phyloP scores from a whole-genome alignment of 2,329 filamentous ascomycete species.

The Trichoderma pleuroti region DNA sequence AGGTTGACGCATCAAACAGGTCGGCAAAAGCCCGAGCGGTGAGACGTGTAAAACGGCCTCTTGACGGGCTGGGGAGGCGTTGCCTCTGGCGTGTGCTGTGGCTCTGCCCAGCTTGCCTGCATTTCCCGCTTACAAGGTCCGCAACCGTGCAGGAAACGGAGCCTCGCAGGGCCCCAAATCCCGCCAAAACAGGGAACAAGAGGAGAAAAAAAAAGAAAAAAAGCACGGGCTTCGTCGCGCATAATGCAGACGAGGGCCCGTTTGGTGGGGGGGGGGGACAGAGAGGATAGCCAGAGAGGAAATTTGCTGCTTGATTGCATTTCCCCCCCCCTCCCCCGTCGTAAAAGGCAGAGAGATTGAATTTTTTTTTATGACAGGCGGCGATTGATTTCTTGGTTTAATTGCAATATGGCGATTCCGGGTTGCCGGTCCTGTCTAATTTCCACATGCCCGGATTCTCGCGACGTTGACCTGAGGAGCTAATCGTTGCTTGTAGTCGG shows the following conservation, averaged over 20 bases:
- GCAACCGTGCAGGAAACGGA: background rate
- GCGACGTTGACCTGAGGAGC: background rate
- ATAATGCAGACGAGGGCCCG: background rate
- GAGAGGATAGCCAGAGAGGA: background rate
- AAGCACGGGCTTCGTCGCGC: background rate
- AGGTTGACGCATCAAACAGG: background rate
- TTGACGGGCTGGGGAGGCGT: background rate
- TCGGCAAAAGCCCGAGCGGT: conserved; percentile 1
- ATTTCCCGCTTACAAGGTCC: background rate
- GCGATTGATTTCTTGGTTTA: background rate
- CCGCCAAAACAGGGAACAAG: background rate
- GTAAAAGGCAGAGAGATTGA: background rate
- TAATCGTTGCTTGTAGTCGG: background rate
- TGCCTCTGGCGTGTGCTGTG: background rate
- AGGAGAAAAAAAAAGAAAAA: background rate
- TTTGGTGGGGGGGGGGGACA: background rate
- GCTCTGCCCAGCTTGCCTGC: conserved; percentile 9
- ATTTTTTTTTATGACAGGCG: background rate
- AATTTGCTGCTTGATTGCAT: background rate
- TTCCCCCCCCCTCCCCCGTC: background rate
- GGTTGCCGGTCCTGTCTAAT: conserved; percentile 13
- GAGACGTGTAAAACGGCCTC: background rate
- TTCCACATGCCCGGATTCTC: conserved; percentile 17
- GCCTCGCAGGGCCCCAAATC: background rate
- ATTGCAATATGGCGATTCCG: conserved; percentile 16